Conservation (phyloP, 176 grass and related monocot genomes). For the Avena insularis region DNA sequence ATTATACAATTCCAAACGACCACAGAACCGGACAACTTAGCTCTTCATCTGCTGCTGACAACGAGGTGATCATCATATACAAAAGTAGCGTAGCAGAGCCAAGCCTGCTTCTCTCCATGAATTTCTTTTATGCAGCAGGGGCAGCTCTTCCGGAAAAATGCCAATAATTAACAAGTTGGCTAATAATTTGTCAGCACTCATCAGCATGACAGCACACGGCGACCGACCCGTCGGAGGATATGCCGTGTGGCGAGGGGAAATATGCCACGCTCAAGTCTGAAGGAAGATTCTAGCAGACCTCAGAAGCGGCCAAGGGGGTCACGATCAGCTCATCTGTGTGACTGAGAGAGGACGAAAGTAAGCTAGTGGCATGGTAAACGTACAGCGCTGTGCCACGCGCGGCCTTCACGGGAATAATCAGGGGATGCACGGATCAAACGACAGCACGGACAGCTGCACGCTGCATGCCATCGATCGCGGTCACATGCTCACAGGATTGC, state of each 20-base stretch:
- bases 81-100: background rate
- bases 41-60: background rate
- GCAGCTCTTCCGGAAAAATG: conserved; percentile 14
- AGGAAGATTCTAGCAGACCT: conserved; percentile 27
- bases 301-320: background rate
- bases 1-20: background rate
- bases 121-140: background rate
- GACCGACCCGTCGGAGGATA: conserved; percentile 13
- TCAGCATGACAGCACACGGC: background rate
- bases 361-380: background rate
- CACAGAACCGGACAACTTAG: background rate
- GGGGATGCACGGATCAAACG: background rate
- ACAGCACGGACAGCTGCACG: background rate
- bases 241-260: conserved; percentile 7
- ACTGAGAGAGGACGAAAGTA: background rate
- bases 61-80: background rate
- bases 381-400: background rate
- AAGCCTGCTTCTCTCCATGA: background rate
- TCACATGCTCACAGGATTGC: conserved; percentile 20
- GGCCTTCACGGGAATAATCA: background rate
- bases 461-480: conserved; percentile 12
- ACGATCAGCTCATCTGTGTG: background rate
- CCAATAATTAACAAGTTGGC: background rate
- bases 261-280: conserved; percentile 4
- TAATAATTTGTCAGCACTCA: background rate